A percentile compares a stretch with the other conserved stretches of the same genome.
phyloP scores from a whole-genome alignment of 1,284 basidiomycete species.

The Malassezia yamatoensis region DNA sequence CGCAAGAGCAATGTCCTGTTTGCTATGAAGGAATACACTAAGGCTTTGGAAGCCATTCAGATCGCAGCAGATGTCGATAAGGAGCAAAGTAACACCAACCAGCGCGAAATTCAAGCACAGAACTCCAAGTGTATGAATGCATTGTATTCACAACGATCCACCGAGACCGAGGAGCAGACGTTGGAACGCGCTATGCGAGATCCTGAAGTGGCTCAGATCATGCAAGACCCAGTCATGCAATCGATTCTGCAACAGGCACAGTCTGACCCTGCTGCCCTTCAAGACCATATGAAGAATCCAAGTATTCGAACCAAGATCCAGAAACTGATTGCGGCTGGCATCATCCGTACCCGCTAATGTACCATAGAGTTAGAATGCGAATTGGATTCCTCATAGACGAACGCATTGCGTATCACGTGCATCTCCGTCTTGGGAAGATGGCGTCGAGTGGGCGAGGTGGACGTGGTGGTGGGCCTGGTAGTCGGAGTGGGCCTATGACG shows the following conservation, averaged over 20 bases:
- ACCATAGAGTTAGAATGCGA: not conserved
- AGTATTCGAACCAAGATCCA: slow-evolving; percentile 71
- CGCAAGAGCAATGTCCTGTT: slow-evolving; percentile 79
- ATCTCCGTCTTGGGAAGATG: not conserved
- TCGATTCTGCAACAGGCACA: slow-evolving; percentile 92
- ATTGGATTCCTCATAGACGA: not conserved
- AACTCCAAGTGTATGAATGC: slow-evolving; percentile 57
- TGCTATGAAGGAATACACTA: slow-evolving; percentile 82
- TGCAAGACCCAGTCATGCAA: slow-evolving; percentile 51
- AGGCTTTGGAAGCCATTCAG: slow-evolving; percentile 51
- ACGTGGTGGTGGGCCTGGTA: slow-evolving; percentile 5
- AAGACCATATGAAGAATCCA: slow-evolving; percentile 89
- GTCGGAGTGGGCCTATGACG: slow-evolving; percentile 3
- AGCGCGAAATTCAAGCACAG: slow-evolving; percentile 33
- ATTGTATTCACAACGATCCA: slow-evolving; percentile 67
- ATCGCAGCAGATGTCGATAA: slow-evolving; percentile 29
- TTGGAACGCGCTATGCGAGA: slow-evolving; percentile 89
- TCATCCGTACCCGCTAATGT: slow-evolving; percentile 55
- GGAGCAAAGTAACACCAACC: slow-evolving; percentile 26
- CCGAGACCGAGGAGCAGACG: slow-evolving; percentile 85
- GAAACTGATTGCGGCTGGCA: slow-evolving; percentile 86
- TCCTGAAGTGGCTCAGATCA: slow-evolving; percentile 72
- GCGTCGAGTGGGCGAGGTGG: not conserved
- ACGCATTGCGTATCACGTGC: slow-evolving; percentile 1
- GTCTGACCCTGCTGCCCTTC: slow-evolving; percentile 72